Percentiles rank a stretch among this genome's conserved stretches.
These are phyloP conservation scores for Rhizopus arrhizus DNA, from an alignment of 371 early-diverging fungal species.

Conservation along the genomic window DNA sequence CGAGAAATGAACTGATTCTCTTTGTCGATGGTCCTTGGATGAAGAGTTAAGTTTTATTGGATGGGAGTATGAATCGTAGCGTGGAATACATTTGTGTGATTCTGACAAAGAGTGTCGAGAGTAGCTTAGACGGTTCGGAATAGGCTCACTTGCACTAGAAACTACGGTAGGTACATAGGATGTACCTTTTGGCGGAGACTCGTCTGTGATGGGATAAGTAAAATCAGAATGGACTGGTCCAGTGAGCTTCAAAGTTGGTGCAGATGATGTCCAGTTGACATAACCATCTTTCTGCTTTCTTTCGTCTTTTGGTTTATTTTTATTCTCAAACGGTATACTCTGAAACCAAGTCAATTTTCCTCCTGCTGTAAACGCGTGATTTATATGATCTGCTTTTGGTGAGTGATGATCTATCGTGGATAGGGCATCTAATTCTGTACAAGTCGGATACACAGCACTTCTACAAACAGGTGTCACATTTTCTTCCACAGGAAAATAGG, in stretches of 20 bases:
- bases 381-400: too few species aligned
- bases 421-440: not conserved
- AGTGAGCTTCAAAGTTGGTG: too few species aligned
- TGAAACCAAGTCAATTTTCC: not conserved
- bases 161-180: not conserved
- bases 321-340: not conserved
- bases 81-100: too few species aligned
- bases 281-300: not conserved
- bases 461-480: not conserved
- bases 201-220: too few species aligned
- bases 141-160: constrained; percentile 17
- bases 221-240: too few species aligned
- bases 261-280: not conserved
- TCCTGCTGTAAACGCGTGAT: not conserved
- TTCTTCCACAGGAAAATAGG: too few species aligned
- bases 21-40: not conserved
- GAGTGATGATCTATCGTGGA: not conserved
- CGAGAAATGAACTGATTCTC: not conserved
- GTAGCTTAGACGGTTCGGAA: not conserved
- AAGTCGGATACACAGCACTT: not conserved
- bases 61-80: too few species aligned
- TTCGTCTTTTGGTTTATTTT: not conserved
- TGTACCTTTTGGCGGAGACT: not conserved
- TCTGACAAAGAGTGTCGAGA: too few species aligned
- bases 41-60: not conserved